Evolutionary conservation across 371 early-diverging fungal species (phyloP), one percentile per base, ranked within the genome.

Genomic region (Thermomucor indicae-seudaticae): DNA sequence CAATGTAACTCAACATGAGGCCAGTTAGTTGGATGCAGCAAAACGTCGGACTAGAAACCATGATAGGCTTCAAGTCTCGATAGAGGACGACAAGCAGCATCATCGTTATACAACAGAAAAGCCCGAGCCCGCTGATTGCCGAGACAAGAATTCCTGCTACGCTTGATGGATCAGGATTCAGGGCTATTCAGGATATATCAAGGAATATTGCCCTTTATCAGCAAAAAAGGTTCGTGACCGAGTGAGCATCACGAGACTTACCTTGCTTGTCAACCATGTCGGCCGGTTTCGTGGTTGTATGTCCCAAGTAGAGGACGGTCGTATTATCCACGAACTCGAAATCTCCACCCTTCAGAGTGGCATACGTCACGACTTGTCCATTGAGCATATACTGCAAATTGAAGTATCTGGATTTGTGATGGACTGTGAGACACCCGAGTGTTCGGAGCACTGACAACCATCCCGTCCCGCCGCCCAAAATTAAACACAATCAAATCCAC

Each of bases 1-100:
- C 27, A 4, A 49, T 34, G 42, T 67, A 73, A 1, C 46, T 46
- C 46, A 70, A 40, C 17, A 55, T 42, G 23, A 69, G 46, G 20
- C 74, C 74, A 4, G 57, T 6, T 6, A 73, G 29, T 23, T 73
- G 67, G 5, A 73, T 16, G 40, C 62, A 70, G 20, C 67, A 67
- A 40, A 73, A 73, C 3, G 64, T 32, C 0, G 74, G 74, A 28
- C 74, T 73, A 3, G 74, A 43, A 0, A 53, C 61, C 59, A 64
- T 62, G 38, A 73, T 63, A 5, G 64, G 44, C 32, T 66, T 67
- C 6, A 62, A 39, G 4, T 60, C 45, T 7, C 65, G 52, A 19
- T 47, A 64, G 7, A 47, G 25, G 22, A 62, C 45, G 19, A 73
- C 65, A 10, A 73, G 22, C 0, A 58, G 20, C 31, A 60, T 24